Percentiles rank a stretch among this genome's conserved stretches.
These are phyloP conservation scores for Penicillium palitans DNA, from an alignment of 2,329 filamentous ascomycete species.

Conservation along the genomic window DNA sequence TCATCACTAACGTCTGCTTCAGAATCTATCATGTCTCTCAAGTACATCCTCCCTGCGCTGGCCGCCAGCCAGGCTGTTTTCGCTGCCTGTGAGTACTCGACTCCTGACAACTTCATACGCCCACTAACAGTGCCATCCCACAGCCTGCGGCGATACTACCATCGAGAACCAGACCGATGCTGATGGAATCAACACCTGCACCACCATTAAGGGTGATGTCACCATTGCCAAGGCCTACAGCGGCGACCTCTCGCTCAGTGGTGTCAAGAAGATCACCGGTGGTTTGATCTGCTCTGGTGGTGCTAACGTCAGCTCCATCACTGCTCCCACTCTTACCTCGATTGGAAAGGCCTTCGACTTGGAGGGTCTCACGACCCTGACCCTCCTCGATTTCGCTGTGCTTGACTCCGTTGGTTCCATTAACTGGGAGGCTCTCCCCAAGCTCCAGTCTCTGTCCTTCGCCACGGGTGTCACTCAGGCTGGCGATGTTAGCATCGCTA, in stretches of 20 bases:
- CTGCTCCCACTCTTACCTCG: slow-evolving; percentile 59
- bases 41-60: slow-evolving; percentile 58
- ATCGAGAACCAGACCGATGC: slow-evolving; percentile 62
- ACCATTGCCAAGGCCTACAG: slow-evolving; percentile 60
- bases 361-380: slow-evolving; percentile 67
- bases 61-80: slow-evolving; percentile 54
- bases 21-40: slow-evolving; percentile 51
- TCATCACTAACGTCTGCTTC: slow-evolving; percentile 11
- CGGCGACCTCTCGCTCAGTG: slow-evolving; percentile 62
- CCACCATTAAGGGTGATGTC: slow-evolving; percentile 68
- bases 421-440: slow-evolving; percentile 69
- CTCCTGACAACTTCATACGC: not conserved
- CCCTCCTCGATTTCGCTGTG: slow-evolving; percentile 63
- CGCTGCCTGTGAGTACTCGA: slow-evolving; percentile 43
- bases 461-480: slow-evolving; percentile 66
- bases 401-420: slow-evolving; percentile 68
- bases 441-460: slow-evolving; percentile 61
- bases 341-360: slow-evolving; percentile 73
- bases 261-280: slow-evolving; percentile 60
- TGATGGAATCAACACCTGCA: slow-evolving; percentile 66
- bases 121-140: not conserved
- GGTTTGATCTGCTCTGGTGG: slow-evolving; percentile 54
- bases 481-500: slow-evolving; percentile 70
- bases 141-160: slow-evolving; percentile 32
- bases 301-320: slow-evolving; percentile 64